Base-by-base conservation (phyloP, 2,329 filamentous ascomycete genomes). In the Ceratocystis albifundus region DNA sequence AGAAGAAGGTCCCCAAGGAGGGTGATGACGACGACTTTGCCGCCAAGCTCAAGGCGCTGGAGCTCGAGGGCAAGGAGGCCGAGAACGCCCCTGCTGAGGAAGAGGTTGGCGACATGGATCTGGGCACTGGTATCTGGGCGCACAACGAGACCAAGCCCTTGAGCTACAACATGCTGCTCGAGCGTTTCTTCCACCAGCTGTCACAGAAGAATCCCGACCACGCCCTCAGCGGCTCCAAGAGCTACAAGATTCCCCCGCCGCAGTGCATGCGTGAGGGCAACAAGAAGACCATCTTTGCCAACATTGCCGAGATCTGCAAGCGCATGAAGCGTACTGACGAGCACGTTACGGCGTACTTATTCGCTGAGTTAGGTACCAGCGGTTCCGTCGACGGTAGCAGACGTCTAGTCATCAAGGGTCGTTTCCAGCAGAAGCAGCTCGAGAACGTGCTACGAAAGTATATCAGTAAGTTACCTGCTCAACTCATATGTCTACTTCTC, bases 241-340 rank as follows among this genome's bases (percentile, higher is more conserved):
- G 89, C 78, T 99, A 97, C 86, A 97, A 97, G 86, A 99, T 99
- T 72, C 94, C 94, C 64, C 94, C 94, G 65, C 94, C 94, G 63
- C 94, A 99, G 81, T 97, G 94, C 80, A 86, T 97, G 75, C 92
- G 94, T 80, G 94, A 99, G 91, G 94, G 94, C 76, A 99, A 99
- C 86, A 95, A 96, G 85, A 96, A 96, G 87, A 99, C 94, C 69
- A 96, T 99, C 74, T 99, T 99, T 74, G 94, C 93, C 81, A 99
- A 99, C 81, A 94, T 99, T 74, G 86, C 90, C 76, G 94, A 99
- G 76, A 97, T 99, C 74, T 96, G 91, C 84, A 96, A 96, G 84
- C 87, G 93, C 73, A 97, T 99, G 92, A 99, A 99, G 87, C 86
- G 94, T 77, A 92, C 89, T 70, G 93, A 97, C 75, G 94, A 99